These are phyloP conservation scores for Trifolium pratense DNA, from an alignment of 306 rosid genomes.

Conservation along the genomic window DNA sequence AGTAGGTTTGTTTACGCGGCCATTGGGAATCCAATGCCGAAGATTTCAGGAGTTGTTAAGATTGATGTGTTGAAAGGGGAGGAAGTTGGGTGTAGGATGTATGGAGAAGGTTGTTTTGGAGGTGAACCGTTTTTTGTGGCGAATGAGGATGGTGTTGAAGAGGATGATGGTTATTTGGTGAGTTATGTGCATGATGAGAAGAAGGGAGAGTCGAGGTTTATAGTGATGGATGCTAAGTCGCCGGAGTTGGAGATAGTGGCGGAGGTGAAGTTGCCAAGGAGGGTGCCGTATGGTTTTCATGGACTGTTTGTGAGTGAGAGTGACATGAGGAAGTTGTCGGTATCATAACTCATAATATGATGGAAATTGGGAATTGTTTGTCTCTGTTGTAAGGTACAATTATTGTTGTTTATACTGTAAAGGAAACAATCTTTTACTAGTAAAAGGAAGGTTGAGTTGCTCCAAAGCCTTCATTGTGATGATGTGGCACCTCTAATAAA, in stretches of 20 bases:
- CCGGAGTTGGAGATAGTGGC: constrained; percentile 75
- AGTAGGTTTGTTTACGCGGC: constrained; percentile 73
- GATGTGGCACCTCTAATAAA: no score
- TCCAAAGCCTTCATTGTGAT: no score
- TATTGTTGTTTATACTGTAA: background rate
- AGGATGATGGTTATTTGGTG: constrained; percentile 74
- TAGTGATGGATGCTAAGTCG: constrained; percentile 88
- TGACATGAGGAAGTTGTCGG: constrained; percentile 46
- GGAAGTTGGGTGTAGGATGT: constrained; percentile 68
- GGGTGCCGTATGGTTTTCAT: constrained; percentile 93
- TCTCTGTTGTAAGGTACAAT: background rate
- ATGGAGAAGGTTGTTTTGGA: constrained; percentile 70
- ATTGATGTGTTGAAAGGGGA: constrained; percentile 61
- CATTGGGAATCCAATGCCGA: constrained; percentile 89
- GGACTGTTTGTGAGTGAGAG: constrained; percentile 77
- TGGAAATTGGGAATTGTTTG: background rate
- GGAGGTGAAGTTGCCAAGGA: constrained; percentile 70
- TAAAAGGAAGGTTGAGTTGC: no score
- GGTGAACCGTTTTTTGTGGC: constrained; percentile 92
- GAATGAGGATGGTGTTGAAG: constrained; percentile 50
- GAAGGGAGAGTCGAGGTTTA: constrained; percentile 67
- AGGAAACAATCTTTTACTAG: background rate
- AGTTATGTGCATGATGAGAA: constrained; percentile 71
- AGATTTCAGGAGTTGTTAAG: constrained; percentile 84
- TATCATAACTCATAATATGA: background rate